These are phyloP conservation scores for Tritrichomonas foetus DNA, from an alignment of 208 protist genomes.

Conservation along the genomic window DNA sequence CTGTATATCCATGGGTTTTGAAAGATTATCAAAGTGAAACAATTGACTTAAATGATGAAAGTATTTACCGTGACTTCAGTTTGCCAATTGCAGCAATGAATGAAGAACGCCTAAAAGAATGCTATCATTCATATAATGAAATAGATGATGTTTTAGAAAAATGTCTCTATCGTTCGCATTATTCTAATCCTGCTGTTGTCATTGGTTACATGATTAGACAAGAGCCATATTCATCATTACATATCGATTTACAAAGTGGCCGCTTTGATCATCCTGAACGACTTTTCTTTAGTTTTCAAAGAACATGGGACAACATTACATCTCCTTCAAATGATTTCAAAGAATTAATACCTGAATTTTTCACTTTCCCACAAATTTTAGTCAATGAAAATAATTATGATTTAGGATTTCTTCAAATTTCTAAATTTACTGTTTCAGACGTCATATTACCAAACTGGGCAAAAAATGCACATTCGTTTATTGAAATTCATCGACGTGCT, in stretches of 20 bases:
- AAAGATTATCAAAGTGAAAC: not conserved
- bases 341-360: conserved; percentile 38
- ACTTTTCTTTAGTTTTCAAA: not conserved
- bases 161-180: not conserved
- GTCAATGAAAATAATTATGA: not conserved
- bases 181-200: not conserved
- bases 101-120: not conserved
- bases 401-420: not conserved
- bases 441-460: conserved; percentile 60
- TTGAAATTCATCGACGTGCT: conserved; percentile 50
- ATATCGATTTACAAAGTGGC: not conserved
- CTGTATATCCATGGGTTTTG: not conserved
- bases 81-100: not conserved
- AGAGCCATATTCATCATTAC: conserved; percentile 5
- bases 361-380: not conserved
- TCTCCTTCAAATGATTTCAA: not conserved
- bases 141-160: not conserved
- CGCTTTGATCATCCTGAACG: conserved; percentile 6
- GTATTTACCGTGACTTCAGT: not conserved
- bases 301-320: not conserved
- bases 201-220: not conserved
- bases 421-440: not conserved
- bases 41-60: not conserved
- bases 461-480: conserved; percentile 45
- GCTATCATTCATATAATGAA: not conserved